A percentile compares a stretch with the other conserved stretches of the same genome.
Evolutionary conservation across 2,329 filamentous ascomycete species (phyloP).

Genomic region (Whalleya microplaca): DNA sequence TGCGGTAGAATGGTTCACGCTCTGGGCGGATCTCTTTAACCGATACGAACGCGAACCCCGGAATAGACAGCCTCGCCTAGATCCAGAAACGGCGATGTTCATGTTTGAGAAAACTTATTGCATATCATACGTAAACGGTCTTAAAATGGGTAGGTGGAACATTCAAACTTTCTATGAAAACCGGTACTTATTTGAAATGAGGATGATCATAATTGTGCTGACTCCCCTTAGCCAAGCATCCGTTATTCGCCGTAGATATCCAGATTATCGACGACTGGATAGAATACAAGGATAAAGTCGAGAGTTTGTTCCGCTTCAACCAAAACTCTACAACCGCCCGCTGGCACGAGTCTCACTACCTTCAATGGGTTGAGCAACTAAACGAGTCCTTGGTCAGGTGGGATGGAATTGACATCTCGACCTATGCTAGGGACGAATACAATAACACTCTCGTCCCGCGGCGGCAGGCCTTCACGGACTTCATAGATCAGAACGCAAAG

Average conservation of each 20-base stretch:
- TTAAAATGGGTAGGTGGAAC: neutral
- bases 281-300: neutral
- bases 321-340: neutral
- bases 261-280: slow-evolving; percentile 6
- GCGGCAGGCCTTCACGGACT: neutral
- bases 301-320: neutral
- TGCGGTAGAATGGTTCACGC: neutral
- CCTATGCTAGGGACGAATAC: neutral
- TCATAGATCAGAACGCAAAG: neutral
- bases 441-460: neutral
- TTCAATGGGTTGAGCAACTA: neutral
- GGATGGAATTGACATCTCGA: neutral
- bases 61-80: neutral
- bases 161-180: too few relatives aligned
- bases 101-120: neutral
- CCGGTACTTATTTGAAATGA: too few relatives aligned
- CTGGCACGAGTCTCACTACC: neutral
- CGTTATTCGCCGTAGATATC: neutral
- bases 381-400: neutral
- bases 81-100: neutral
- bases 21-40: neutral
- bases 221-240: neutral
- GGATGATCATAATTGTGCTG: neutral
- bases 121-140: neutral
- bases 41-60: neutral